Conservation (phyloP, 2,329 filamentous ascomycete species). For the Xylaria sp. region DNA sequence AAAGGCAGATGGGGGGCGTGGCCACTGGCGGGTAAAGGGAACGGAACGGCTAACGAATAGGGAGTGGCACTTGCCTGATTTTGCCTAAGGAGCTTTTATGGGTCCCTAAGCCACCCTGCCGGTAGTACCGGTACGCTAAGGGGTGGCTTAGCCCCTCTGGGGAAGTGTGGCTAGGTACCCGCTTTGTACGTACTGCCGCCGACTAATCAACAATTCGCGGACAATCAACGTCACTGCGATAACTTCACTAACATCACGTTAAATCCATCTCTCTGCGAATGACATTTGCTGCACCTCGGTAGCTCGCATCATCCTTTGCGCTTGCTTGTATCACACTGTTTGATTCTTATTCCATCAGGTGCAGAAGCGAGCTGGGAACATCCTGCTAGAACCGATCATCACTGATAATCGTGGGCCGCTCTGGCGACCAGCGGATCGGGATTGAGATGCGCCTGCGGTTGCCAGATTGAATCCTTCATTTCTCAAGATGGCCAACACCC, state of each 20-base stretch:
- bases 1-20: not conserved
- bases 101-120: too few relatives aligned
- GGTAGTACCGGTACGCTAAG: not conserved
- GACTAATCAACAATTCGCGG: not conserved
- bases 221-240: not conserved
- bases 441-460: not conserved
- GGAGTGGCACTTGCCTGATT: not conserved
- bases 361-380: too few relatives aligned
- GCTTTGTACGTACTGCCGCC: not conserved
- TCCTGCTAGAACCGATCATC: not conserved
- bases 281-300: not conserved
- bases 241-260: not conserved
- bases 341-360: too few relatives aligned
- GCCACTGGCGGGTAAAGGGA: not conserved
- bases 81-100: too few relatives aligned
- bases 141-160: not conserved
- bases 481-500: constrained; percentile 46
- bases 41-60: not conserved
- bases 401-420: not conserved
- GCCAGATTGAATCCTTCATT: not conserved
- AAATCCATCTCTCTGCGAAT: not conserved
- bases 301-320: too few relatives aligned
- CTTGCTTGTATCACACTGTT: too few relatives aligned
- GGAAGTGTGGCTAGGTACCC: not conserved
- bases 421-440: not conserved